Evolutionary conservation across 345 rosid genomes (phyloP), one percentile per base, ranked within the genome.

Genomic region (Populus tremula): DNA sequence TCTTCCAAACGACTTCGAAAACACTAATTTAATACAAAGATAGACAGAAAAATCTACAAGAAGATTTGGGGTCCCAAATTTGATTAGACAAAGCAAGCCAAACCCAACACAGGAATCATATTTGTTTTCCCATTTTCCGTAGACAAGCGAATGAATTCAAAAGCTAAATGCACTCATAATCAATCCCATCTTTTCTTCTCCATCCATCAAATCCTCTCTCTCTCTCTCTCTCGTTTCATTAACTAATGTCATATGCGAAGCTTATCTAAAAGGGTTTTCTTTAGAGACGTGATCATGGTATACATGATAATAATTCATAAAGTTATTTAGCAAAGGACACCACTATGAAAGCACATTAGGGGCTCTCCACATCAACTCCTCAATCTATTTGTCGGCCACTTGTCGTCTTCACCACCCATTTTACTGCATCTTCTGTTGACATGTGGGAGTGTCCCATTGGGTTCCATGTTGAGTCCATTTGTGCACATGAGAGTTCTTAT

Each of bases 1-100:
- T 59, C 79, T 69, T 69, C 80, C 80, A 77, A 70, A 70, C 75
- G 70, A 70, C 69, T 77, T 70, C 59, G 69, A 43, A 59, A 61
- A 45, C 63, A 77, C 47, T 23, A 3, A 75, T 14, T 53, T 29
- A 7, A 73, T 50, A 20, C 56, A 38, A 17, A 41, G 31, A 23
- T 20, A 59, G 61, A 76, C 74, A 77, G 11, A 38, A 21, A 56
- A 69, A 77, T 69, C 74, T 54, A 20, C 20, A 10, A 4, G 7
- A 66, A 70, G 66, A 70, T 70, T 50, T 23, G 65, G 70, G 75
- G 63, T 71, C 75, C 75, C 33, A 33, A 38, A 33, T 70, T 59
- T 77, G 47, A 70, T 77, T 29, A 63, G 69, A 69, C 69, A 43
- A 69, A 77, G 74, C 79, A 77, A 77, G 63, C 64, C 63, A 47